These are phyloP conservation scores for Diaporthe sp. DNA, from an alignment of 2,329 filamentous ascomycete genomes.

Conservation along the genomic window DNA sequence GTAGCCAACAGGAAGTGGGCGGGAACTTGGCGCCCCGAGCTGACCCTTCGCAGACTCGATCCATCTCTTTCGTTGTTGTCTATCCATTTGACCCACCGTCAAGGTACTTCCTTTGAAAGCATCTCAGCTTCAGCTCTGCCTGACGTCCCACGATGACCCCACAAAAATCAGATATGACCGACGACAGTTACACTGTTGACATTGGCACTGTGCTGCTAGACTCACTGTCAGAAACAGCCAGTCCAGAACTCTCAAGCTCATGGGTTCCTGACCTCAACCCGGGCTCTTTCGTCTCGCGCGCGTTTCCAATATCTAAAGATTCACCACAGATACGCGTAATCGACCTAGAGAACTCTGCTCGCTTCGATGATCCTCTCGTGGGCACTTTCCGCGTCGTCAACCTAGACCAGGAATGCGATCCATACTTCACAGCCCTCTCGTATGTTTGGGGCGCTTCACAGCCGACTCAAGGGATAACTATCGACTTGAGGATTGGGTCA, in stretches of 20 bases:
- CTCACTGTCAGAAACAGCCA: background rate
- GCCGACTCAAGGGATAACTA: background rate
- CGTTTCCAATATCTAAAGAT: background rate
- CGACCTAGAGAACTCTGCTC: background rate
- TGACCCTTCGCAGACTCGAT: background rate
- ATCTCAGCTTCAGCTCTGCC: no score
- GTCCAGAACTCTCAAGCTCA: background rate
- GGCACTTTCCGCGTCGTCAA: background rate
- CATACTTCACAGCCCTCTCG: background rate
- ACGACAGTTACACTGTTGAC: background rate
- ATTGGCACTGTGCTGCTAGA: background rate
- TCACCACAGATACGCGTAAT: background rate
- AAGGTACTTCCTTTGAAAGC: background rate
- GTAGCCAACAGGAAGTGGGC: background rate
- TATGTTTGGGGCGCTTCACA: background rate
- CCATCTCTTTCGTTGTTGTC: background rate
- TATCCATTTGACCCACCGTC: background rate
- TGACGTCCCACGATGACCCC: background rate
- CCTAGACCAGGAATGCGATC: background rate
- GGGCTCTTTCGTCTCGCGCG: background rate
- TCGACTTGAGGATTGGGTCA: background rate
- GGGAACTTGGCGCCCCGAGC: no score
- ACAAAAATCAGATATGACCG: background rate
- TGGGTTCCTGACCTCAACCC: background rate
- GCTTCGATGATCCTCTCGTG: background rate